These are phyloP conservation scores for Boeremia lycopersici DNA, from an alignment of 2,329 filamentous ascomycete genomes.

Conservation along the genomic window DNA sequence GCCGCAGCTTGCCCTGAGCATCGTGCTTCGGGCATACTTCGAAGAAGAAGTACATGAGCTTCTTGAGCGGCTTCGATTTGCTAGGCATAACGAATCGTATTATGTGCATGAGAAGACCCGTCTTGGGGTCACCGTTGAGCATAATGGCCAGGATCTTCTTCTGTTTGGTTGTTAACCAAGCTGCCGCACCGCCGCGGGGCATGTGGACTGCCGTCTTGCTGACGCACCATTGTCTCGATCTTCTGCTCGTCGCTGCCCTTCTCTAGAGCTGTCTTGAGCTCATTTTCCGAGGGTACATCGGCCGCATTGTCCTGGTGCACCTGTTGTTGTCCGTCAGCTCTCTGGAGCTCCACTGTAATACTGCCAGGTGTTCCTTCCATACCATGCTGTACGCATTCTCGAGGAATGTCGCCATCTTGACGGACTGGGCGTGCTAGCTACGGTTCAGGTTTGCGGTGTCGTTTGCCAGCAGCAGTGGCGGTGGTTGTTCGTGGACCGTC, in stretches of 20 bases:
- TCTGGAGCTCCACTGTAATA: slow-evolving; percentile 25
- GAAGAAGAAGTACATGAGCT: slow-evolving; percentile 98
- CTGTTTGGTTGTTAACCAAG: slow-evolving; percentile 37
- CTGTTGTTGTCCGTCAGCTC: slow-evolving; percentile 42
- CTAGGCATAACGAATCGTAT: slow-evolving; percentile 99
- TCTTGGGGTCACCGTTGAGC: slow-evolving; percentile 97
- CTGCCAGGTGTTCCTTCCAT: slow-evolving; percentile 37
- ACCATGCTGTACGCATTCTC: slow-evolving; percentile 93
- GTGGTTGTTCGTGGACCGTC: slow-evolving; percentile 36
- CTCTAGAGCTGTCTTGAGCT: slow-evolving; percentile 90
- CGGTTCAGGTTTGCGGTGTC: slow-evolving; percentile 8
- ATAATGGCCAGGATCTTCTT: slow-evolving; percentile 95
- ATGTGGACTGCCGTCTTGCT: slow-evolving; percentile 17
- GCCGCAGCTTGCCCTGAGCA: slow-evolving; percentile 89
- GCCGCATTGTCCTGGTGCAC: slow-evolving; percentile 96
- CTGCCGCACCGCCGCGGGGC: slow-evolving; percentile 59
- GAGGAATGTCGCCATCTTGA: slow-evolving; percentile 89
- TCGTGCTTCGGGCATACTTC: slow-evolving; percentile 98
- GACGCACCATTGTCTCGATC: slow-evolving; percentile 70
- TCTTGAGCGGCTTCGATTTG: slow-evolving; percentile 95
- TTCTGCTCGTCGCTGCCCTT: slow-evolving; percentile 93
- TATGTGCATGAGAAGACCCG: slow-evolving; percentile 96
- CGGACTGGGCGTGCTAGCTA: slow-evolving; percentile 12
- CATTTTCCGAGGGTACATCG: slow-evolving; percentile 86
- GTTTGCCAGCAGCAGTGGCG: slow-evolving; percentile 30